phyloP scores from a whole-genome alignment of 2,329 filamentous ascomycete genomes.

The Diaporthe velutina region DNA sequence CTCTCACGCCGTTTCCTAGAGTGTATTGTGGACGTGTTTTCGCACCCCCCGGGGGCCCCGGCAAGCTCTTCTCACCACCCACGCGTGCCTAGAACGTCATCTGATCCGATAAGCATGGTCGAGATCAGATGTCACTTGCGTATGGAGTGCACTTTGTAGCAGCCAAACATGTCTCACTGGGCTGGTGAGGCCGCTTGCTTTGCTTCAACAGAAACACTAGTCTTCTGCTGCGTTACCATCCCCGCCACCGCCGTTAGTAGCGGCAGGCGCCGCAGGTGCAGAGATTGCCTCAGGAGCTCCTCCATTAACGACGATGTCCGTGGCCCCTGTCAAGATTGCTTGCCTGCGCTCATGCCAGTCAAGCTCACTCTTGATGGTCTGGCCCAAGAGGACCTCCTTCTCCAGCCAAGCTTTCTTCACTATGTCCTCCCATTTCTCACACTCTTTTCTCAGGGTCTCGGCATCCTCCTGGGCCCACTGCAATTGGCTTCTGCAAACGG shows the following conservation, averaged over 20 bases:
- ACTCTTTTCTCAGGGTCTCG: conserved; percentile 73
- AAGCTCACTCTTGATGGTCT: conserved; percentile 75
- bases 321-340: conserved; percentile 64
- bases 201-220: background rate
- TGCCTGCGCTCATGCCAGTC: conserved; percentile 73
- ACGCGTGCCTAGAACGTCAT: background rate
- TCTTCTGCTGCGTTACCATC: background rate
- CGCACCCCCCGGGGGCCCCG: no score
- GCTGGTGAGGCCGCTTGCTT: background rate
- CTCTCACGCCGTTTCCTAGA: no score
- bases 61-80: no score
- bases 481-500: conserved; percentile 78
- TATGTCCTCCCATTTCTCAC: conserved; percentile 73
- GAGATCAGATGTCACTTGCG: background rate
- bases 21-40: background rate
- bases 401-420: conserved; percentile 82
- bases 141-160: no score
- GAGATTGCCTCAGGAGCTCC: conserved; percentile 28
- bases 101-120: background rate
- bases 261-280: conserved; percentile 1
- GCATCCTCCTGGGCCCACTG: conserved; percentile 79
- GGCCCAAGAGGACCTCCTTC: conserved; percentile 84
- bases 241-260: conserved; percentile 27
- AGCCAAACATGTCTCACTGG: background rate
- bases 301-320: conserved; percentile 56